These are phyloP conservation scores for Taxillus chinensis DNA, from an alignment of 164 flowering plant species.

Conservation along the genomic window DNA sequence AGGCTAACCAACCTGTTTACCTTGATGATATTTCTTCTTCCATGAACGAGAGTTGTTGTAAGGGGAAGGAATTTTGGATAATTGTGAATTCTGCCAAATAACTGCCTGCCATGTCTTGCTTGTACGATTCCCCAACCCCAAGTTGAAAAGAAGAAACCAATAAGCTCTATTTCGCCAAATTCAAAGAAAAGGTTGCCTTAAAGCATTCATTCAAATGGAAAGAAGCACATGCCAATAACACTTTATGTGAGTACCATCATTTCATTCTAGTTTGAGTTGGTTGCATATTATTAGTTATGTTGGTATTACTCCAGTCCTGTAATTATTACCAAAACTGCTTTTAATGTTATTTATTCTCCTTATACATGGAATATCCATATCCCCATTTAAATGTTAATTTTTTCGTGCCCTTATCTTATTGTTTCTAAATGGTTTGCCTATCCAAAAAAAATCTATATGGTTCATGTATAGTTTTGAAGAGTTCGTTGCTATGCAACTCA, in stretches of 20 bases:
- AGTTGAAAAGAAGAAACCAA: conserved; percentile 73
- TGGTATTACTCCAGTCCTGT: no score
- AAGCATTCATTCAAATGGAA: conserved; percentile 81
- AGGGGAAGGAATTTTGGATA: conserved; percentile 49
- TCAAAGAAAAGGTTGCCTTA: conserved; percentile 48
- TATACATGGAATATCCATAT: neutral
- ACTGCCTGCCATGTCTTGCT: conserved; percentile 89
- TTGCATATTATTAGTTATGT: neutral
- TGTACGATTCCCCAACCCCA: conserved; percentile 47
- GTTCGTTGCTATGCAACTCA: no score
- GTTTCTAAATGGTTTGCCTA: no score
- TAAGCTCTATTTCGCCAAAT: conserved; percentile 61
- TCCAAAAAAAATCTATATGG: no score
- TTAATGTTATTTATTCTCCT: neutral
- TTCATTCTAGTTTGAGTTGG: conserved; percentile 2
- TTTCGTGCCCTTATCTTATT: no score
- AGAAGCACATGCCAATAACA: conserved; percentile 50
- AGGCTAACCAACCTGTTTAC: conserved; percentile 35
- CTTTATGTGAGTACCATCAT: conserved; percentile 34
- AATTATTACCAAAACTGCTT: no score
- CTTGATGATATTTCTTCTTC: conserved; percentile 48
- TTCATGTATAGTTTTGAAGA: no score
- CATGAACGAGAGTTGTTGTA: conserved; percentile 34
- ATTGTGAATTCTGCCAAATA: conserved; percentile 69
- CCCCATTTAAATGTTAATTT: no score